Base-by-base conservation (phyloP, 139 green algal species). In the Ettlia oleoabundans region DNA sequence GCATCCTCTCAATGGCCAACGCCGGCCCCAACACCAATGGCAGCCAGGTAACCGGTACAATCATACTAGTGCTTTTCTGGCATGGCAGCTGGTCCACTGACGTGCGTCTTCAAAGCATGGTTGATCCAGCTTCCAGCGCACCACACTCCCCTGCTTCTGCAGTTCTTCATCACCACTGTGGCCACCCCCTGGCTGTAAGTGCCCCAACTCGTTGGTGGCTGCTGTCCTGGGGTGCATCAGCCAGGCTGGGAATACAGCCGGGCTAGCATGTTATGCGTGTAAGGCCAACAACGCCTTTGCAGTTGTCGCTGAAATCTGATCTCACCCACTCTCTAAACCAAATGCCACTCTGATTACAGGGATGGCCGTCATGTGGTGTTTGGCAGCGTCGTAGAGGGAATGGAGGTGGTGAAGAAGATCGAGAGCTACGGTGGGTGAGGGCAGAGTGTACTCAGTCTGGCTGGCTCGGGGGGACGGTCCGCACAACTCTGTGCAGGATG, bases 1-100 rank as follows among this genome's bases (percentile, higher is more conserved):
- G 94, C 64, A 92, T 98, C 21, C 85, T 98, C 9, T 88, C 70
- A 51, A 98, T 98, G 94, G 94, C 94, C 42, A 98, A 98, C 81
- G 73, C 85, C 0, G 93, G 93, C 21, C 91, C 88, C 3, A 87
- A 95, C 83, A 96, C 93, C 1, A 96, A 96, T 73, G 92, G 93
- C n/a, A 89, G 76, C 61, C 92, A 96, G 86, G 91, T 96, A n/a
- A n/a, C n/a, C n/a, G n/a, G n/a, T n/a, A n/a, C n/a, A n/a, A n/a
- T n/a, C n/a, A n/a, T n/a, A n/a, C n/a, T n/a, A n/a, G n/a, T n/a
- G n/a, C n/a, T n/a, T n/a, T n/a, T n/a, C 92, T 93, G 90, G 90
- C 87, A 37, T 69, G 62, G 18, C 18, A 10, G 13, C 13, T 69
- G 19, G 30, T 35, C 28, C n/a, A 28, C 28, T 69, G 13, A 33